Evolutionary conservation across 2,329 filamentous ascomycete species (phyloP).

Genomic region (Sporothrix schenckii): DNA sequence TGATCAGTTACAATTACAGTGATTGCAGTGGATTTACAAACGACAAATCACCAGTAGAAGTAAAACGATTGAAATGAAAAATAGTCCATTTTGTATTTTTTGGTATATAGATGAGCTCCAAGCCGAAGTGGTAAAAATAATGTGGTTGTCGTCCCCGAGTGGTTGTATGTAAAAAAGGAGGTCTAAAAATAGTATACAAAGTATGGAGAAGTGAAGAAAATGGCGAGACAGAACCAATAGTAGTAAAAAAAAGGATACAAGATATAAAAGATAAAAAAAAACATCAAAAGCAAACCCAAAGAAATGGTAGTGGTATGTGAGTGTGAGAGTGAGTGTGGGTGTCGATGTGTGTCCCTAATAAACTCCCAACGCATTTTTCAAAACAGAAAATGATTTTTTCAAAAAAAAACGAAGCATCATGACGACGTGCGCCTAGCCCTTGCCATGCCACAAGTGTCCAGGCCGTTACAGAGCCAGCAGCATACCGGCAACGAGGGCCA

Average conservation of each 20-base stretch:
- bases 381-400: constrained; percentile 18
- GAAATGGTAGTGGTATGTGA: constrained; percentile 2
- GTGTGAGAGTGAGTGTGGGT: not conserved
- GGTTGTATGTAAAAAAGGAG: constrained; percentile 19
- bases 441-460: not conserved
- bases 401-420: constrained; percentile 13
- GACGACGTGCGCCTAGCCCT: not conserved
- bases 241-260: constrained; percentile 9
- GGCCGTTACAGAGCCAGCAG: constrained; percentile 30
- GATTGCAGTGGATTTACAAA: not conserved
- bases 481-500: constrained; percentile 29
- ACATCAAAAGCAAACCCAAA: constrained; percentile 8
- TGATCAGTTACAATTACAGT: not conserved
- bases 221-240: not conserved
- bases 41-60: not conserved
- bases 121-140: constrained; percentile 17
- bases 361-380: constrained; percentile 13
- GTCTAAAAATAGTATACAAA: constrained; percentile 26
- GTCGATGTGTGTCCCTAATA: constrained; percentile 11
- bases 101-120: constrained; percentile 19
- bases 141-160: constrained; percentile 12
- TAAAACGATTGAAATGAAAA: constrained; percentile 8
- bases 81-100: constrained; percentile 23
- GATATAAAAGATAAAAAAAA: not conserved
- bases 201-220: constrained; percentile 29